Conservation (phyloP, 306 rosid genomes). For the Cicer bijugum region DNA sequence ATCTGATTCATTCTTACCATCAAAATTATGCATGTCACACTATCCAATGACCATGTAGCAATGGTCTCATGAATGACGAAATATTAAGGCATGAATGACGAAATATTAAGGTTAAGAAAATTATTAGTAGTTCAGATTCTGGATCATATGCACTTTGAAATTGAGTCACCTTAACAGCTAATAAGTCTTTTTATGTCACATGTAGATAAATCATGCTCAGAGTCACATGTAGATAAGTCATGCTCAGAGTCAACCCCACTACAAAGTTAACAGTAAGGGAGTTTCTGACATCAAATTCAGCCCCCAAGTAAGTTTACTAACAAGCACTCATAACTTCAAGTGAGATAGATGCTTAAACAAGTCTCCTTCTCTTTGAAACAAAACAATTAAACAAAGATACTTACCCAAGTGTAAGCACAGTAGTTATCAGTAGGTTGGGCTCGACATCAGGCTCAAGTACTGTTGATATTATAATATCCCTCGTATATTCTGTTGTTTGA, state of each 20-base stretch:
- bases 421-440: conserved; percentile 77
- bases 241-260: conserved; percentile 30
- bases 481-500: conserved; percentile 61
- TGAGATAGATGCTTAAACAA: conserved; percentile 60
- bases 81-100: conserved; percentile 7
- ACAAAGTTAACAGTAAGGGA: conserved; percentile 12
- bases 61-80: conserved; percentile 8
- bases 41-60: conserved; percentile 18
- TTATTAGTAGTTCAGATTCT: neutral
- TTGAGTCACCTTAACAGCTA: conserved; percentile 13
- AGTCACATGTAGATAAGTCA: conserved; percentile 34
- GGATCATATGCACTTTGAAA: conserved; percentile 5
- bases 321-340: conserved; percentile 38
- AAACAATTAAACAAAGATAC: conserved; percentile 27
- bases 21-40: conserved; percentile 25
- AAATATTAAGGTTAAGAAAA: conserved; percentile 25
- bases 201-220: too few relatives aligned
- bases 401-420: conserved; percentile 78
- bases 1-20: conserved; percentile 24
- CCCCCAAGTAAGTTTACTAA: conserved; percentile 11
- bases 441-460: conserved; percentile 69
- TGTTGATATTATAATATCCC: conserved; percentile 66
- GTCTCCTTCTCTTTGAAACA: neutral
- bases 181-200: conserved; percentile 4
- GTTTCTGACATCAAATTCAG: conserved; percentile 18